Evolutionary conservation across 148 eudicot species (phyloP).

Genomic region (Rhododendron griersonianum): DNA sequence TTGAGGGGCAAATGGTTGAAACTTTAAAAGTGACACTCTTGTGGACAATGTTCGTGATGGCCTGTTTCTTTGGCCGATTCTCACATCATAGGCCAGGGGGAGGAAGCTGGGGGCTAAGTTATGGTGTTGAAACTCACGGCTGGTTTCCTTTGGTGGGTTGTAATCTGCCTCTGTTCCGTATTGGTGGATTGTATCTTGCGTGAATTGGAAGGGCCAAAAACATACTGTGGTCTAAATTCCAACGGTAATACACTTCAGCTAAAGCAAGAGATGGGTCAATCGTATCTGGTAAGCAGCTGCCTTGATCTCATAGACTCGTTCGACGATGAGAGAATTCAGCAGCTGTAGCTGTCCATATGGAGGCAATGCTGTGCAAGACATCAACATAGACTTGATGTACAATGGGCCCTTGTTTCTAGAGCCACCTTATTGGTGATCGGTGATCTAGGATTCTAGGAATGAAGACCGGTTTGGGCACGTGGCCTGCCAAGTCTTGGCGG

Average conservation of each 20-base stretch:
- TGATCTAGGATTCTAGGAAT: not conserved
- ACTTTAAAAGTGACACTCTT: not conserved
- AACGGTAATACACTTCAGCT: not conserved
- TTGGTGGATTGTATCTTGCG: not conserved
- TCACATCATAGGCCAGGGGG: not conserved
- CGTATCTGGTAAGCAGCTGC: not conserved
- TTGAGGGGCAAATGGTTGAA: not conserved
- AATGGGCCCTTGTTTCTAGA: not conserved
- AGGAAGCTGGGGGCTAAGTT: not conserved
- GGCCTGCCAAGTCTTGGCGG: not conserved
- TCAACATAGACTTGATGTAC: not conserved
- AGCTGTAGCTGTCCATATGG: not conserved
- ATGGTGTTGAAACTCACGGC: not conserved
- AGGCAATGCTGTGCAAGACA: not conserved
- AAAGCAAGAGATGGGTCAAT: conserved; percentile 1
- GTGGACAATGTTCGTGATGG: not conserved
- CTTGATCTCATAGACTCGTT: not conserved
- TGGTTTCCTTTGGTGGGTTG: not conserved
- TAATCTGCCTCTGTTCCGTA: not conserved
- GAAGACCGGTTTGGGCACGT: not conserved
- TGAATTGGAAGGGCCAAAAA: not conserved
- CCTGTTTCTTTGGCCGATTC: not conserved
- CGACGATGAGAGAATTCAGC: not conserved
- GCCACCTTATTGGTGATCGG: not conserved
- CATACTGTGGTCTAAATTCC: not conserved